A percentile compares a stretch with the other conserved stretches of the same genome.
These are phyloP conservation scores for Boletus sp. DNA, from an alignment of 768 basidiomycete genomes.

Conservation along the genomic window DNA sequence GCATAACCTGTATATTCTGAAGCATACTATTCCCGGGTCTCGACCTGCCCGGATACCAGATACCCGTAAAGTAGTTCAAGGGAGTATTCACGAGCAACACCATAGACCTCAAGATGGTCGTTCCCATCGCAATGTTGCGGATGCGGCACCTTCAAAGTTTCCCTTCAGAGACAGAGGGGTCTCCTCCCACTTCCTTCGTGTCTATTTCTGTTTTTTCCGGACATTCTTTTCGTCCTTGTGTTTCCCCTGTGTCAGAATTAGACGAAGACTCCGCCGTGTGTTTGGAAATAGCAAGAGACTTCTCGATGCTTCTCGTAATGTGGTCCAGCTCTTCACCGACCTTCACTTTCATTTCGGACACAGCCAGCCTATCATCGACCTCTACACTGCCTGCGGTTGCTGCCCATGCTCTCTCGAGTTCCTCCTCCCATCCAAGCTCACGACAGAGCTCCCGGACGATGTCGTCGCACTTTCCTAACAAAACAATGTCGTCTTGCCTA, in stretches of 20 bases:
- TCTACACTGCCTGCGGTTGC: conserved; percentile 40
- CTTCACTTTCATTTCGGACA: conserved; percentile 5
- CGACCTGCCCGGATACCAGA: background rate
- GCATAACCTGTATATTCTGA: background rate
- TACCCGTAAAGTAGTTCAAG: background rate
- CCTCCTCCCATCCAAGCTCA: conserved; percentile 73
- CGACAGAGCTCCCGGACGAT: conserved; percentile 57
- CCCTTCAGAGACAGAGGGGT: conserved; percentile 1
- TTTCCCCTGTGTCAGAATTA: background rate
- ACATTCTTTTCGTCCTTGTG: background rate
- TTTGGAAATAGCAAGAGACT: conserved; percentile 17
- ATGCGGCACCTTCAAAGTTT: conserved; percentile 1
- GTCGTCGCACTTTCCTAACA: conserved; percentile 71
- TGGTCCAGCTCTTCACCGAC: conserved; percentile 25
- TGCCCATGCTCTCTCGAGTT: conserved; percentile 53
- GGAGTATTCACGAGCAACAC: background rate
- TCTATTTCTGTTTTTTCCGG: background rate
- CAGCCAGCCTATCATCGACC: background rate
- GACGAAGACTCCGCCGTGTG: background rate
- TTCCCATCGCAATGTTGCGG: background rate
- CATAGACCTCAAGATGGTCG: background rate
- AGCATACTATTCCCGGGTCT: no score
- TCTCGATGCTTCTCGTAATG: conserved; percentile 24
- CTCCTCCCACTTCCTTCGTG: background rate
- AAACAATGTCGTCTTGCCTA: conserved; percentile 54